A percentile compares a stretch with the other conserved stretches of the same genome.
These are phyloP conservation scores for Pseudogymnoascus destructans DNA, from an alignment of 2,329 filamentous ascomycete species.

Conservation along the genomic window DNA sequence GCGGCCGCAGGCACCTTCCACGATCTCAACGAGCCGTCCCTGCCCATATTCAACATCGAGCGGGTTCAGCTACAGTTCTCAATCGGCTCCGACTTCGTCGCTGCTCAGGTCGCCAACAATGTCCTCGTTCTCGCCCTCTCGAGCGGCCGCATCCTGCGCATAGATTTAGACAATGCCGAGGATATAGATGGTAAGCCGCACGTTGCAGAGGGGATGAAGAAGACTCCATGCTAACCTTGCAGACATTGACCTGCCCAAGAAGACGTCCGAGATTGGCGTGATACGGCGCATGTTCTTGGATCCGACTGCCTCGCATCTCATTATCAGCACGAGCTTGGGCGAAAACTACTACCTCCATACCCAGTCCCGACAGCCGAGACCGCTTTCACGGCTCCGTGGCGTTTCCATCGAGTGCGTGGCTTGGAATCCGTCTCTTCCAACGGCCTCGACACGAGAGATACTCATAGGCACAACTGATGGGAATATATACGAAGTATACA, in stretches of 20 bases:
- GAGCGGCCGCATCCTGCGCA: constrained; percentile 82
- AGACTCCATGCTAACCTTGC: constrained; percentile 8
- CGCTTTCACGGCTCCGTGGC: constrained; percentile 68
- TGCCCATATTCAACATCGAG: constrained; percentile 92
- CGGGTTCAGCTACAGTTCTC: constrained; percentile 88
- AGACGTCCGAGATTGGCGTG: constrained; percentile 76
- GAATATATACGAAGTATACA: constrained; percentile 86
- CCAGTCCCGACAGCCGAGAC: constrained; percentile 77
- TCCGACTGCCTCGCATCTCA: constrained; percentile 84
- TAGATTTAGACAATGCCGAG: constrained; percentile 83
- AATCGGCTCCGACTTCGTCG: constrained; percentile 88
- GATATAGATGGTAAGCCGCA: constrained; percentile 71
- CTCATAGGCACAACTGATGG: constrained; percentile 85
- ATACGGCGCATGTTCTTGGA: constrained; percentile 96
- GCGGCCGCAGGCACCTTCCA: constrained; percentile 48
- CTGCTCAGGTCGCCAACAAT: constrained; percentile 94
- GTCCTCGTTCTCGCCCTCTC: constrained; percentile 85
- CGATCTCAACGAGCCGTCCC: constrained; percentile 44
- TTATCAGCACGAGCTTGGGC: constrained; percentile 79
- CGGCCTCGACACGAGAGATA: constrained; percentile 88
- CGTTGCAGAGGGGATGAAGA: background rate
- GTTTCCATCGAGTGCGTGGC: constrained; percentile 81
- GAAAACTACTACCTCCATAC: constrained; percentile 98
- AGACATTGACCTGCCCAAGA: constrained; percentile 97
- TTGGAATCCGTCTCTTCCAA: constrained; percentile 89